phyloP scores from a whole-genome alignment of 108 stramenopile genomes.

The Discostella stelligeroides region DNA sequence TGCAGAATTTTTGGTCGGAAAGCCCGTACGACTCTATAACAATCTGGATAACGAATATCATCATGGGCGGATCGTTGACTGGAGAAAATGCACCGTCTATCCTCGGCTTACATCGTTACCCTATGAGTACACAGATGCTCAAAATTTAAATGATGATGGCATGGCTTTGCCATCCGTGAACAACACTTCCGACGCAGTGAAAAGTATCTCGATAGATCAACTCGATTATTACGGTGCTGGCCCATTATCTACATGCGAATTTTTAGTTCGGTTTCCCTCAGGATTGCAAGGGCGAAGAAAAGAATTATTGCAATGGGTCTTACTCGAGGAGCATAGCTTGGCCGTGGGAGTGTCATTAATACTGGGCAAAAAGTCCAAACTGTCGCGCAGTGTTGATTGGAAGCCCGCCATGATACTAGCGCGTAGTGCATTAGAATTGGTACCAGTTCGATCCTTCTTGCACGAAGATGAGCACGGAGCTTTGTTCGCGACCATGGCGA shows the following conservation, averaged over 20 bases:
- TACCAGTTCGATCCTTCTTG: conserved; percentile 45
- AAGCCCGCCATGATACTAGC: conserved; percentile 62
- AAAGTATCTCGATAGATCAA: conserved; percentile 20
- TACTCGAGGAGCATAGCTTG: conserved; percentile 77
- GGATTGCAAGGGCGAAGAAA: conserved; percentile 66
- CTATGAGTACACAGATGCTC: neutral
- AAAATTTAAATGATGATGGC: no score
- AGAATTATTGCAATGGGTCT: conserved; percentile 62
- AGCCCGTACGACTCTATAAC: conserved; percentile 65
- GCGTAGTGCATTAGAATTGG: conserved; percentile 68
- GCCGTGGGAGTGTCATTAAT: conserved; percentile 61
- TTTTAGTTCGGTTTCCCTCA: conserved; percentile 72
- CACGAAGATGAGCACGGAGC: conserved; percentile 50
- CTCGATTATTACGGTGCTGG: conserved; percentile 48
- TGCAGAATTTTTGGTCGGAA: conserved; percentile 66
- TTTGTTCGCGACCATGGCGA: conserved; percentile 38
- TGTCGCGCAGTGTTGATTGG: conserved; percentile 35
- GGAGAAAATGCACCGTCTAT: conserved; percentile 39
- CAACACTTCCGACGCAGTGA: neutral
- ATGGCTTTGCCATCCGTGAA: no score
- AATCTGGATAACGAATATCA: conserved; percentile 72
- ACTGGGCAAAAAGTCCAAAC: conserved; percentile 41
- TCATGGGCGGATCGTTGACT: conserved; percentile 71
- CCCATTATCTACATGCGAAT: conserved; percentile 50
- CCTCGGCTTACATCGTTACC: neutral